Conservation (phyloP, 2,329 filamentous ascomycete species). For the Claviceps capensis region DNA sequence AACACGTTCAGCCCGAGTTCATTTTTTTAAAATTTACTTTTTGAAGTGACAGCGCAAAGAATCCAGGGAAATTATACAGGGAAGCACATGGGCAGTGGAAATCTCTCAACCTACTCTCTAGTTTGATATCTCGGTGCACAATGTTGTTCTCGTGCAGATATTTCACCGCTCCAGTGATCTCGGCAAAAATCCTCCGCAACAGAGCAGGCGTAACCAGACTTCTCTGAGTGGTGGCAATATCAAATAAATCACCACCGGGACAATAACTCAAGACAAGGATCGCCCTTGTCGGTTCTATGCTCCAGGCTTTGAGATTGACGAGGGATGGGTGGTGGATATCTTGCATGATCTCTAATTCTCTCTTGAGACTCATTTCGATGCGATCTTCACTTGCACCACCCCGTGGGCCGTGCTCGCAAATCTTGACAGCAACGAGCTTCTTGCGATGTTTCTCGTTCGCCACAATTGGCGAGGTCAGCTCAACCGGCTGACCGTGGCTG, state of each 20-base stretch:
- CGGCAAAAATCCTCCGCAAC: conserved; percentile 75
- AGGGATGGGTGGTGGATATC: conserved; percentile 78
- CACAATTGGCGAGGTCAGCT: conserved; percentile 18
- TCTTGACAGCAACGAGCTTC: conserved; percentile 83
- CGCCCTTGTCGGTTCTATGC: conserved; percentile 66
- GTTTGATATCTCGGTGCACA: conserved; percentile 93
- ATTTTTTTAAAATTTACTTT: not conserved
- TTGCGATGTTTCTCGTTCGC: conserved; percentile 41
- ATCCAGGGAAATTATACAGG: not conserved
- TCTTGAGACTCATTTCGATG: conserved; percentile 83
- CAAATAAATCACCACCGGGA: conserved; percentile 87
- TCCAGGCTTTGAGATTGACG: conserved; percentile 85
- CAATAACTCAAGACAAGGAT: conserved; percentile 84
- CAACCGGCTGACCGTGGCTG: conserved; percentile 11
- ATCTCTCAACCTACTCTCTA: conserved; percentile 56
- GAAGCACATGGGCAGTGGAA: not conserved
- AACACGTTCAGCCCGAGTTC: not conserved
- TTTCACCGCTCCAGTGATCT: conserved; percentile 69
- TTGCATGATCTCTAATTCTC: conserved; percentile 89
- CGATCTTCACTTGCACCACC: conserved; percentile 88
- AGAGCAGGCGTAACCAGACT: conserved; percentile 54
- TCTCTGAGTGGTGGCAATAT: conserved; percentile 64
- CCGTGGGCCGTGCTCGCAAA: conserved; percentile 87
- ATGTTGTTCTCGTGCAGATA: conserved; percentile 80
- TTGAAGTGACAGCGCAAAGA: not conserved